These are phyloP conservation scores for Linum usitatissimum DNA, from an alignment of 345 rosid genomes.

Conservation along the genomic window DNA sequence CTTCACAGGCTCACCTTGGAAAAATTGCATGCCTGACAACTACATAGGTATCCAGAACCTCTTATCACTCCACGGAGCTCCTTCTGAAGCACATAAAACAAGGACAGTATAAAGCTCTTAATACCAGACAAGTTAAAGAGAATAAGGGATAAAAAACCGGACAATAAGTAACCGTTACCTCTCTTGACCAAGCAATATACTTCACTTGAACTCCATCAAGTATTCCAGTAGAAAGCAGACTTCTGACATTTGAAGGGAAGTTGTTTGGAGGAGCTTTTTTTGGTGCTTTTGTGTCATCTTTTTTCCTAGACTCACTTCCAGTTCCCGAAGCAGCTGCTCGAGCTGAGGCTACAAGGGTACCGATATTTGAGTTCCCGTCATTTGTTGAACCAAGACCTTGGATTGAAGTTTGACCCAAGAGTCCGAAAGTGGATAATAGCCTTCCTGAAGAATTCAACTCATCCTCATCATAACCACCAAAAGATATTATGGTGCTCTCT, in stretches of 20 bases:
- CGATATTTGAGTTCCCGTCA: constrained; percentile 23
- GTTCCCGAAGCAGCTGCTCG: constrained; percentile 17
- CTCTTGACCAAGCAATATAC: constrained; percentile 58
- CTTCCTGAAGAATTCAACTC: constrained; percentile 31
- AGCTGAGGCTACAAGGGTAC: constrained; percentile 10
- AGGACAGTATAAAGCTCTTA: constrained; percentile 3
- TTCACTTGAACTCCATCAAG: constrained; percentile 56
- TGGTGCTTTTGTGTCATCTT: constrained; percentile 31
- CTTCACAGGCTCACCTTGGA: constrained; percentile 30
- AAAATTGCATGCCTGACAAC: constrained; percentile 41
- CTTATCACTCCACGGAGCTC: constrained; percentile 41
- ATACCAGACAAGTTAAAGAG: constrained; percentile 5
- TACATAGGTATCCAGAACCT: constrained; percentile 47
- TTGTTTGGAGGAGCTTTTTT: constrained; percentile 39
- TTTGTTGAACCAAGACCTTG: constrained; percentile 14
- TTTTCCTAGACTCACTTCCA: constrained; percentile 20
- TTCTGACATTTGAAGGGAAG: constrained; percentile 63
- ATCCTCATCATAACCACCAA: constrained; percentile 51
- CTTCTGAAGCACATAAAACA: constrained; percentile 27
- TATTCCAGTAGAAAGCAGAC: constrained; percentile 60
- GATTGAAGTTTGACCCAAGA: constrained; percentile 33
- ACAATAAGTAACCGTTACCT: constrained; percentile 29
- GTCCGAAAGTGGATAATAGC: constrained; percentile 33
- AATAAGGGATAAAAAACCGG: neutral
- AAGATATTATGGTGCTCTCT: constrained; percentile 53